Evolutionary conservation across 129 eudicot genomes (phyloP).

Genomic region (Flaveria brownii): DNA sequence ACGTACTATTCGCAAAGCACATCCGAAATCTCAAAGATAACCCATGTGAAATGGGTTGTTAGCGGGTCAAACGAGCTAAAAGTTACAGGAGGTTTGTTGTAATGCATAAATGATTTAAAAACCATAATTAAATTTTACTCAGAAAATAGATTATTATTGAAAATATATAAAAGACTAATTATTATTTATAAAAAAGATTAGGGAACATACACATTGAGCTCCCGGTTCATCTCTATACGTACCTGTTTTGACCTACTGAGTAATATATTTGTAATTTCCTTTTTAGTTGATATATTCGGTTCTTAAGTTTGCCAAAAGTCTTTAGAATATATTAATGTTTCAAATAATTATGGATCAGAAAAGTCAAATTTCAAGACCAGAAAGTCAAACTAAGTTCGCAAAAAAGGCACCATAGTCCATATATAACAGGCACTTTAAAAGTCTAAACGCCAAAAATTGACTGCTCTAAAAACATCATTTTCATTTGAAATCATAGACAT

Average conservation of each 20-base stretch:
- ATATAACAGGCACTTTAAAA: constrained; percentile 3
- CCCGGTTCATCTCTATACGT: no score
- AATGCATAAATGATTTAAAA: no score
- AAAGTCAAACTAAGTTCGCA: constrained; percentile 26
- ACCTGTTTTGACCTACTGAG: not conserved
- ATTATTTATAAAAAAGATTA: no score
- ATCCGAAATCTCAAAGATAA: no score
- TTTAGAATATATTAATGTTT: not conserved
- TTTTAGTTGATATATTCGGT: not conserved
- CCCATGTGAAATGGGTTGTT: no score
- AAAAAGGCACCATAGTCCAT: constrained; percentile 7
- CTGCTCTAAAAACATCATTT: constrained; percentile 7
- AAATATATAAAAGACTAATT: no score
- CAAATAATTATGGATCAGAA: not conserved
- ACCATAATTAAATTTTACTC: no score
- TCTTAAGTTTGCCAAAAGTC: not conserved
- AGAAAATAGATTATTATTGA: no score
- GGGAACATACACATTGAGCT: no score
- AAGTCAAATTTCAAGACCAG: constrained; percentile 32
- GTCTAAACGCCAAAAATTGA: constrained; percentile 9
- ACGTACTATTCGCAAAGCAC: no score
- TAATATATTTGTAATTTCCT: not conserved
- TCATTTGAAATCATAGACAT: not conserved
- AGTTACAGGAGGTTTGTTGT: no score
- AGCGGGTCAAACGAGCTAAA: no score